Evolutionary conservation across 306 rosid genomes (phyloP).

Genomic region (Cucumis hystrix): DNA sequence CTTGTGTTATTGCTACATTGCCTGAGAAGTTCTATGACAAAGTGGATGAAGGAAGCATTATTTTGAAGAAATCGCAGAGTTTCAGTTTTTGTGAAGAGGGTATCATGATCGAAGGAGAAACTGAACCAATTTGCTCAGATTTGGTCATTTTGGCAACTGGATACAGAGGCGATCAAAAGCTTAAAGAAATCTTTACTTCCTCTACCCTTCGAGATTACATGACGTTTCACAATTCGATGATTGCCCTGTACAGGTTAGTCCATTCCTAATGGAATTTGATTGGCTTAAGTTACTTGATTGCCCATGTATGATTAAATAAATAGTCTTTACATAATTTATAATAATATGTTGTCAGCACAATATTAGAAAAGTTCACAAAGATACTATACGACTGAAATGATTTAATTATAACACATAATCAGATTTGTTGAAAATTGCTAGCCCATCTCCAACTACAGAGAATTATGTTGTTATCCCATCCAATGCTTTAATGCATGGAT

Average conservation of each 20-base stretch:
- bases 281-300: too few relatives aligned
- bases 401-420: too few relatives aligned
- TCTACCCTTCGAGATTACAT: constrained; percentile 34
- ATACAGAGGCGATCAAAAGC: constrained; percentile 49
- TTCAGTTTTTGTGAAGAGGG: constrained; percentile 44
- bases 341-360: too few relatives aligned
- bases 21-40: constrained; percentile 44
- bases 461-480: too few relatives aligned
- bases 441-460: too few relatives aligned
- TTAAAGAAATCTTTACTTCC: constrained; percentile 36
- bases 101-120: constrained; percentile 33
- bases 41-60: constrained; percentile 51
- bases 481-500: too few relatives aligned
- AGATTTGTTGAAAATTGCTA: too few relatives aligned
- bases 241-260: constrained; percentile 49
- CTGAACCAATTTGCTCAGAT: constrained; percentile 20
- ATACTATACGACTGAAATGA: too few relatives aligned
- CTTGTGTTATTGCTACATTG: constrained; percentile 26
- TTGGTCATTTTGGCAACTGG: constrained; percentile 57
- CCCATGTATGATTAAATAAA: too few relatives aligned
- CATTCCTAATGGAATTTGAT: too few relatives aligned
- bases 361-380: too few relatives aligned
- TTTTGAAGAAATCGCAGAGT: constrained; percentile 31
- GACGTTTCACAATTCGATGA: constrained; percentile 11
- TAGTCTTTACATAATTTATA: too few relatives aligned